Conservation (phyloP, 805 yeast species). For the Ogataea populi-albae region DNA sequence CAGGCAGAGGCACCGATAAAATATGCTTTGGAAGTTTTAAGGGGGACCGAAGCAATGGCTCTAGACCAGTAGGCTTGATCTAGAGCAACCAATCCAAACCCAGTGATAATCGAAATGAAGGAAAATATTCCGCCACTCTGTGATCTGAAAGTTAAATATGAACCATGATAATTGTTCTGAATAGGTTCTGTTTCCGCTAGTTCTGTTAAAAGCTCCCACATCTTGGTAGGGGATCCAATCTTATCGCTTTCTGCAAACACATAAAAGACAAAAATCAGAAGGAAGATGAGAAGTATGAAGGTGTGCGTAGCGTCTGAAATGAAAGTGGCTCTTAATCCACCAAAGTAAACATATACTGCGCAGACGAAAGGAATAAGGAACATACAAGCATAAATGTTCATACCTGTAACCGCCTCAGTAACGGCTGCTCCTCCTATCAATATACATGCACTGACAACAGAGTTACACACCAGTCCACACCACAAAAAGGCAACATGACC, state of each 20-base stretch:
- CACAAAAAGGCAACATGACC: conserved; percentile 14
- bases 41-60: conserved; percentile 39
- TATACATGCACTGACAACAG: conserved; percentile 15
- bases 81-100: conserved; percentile 30
- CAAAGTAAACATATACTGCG: conserved; percentile 45
- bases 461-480: conserved; percentile 9
- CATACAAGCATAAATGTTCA: conserved; percentile 44
- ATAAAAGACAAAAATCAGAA: conserved; percentile 33
- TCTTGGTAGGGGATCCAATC: conserved; percentile 43
- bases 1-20: conserved; percentile 38
- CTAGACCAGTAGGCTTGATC: conserved; percentile 23
- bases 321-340: conserved; percentile 54
- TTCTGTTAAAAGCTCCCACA: conserved; percentile 41
- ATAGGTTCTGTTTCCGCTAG: conserved; percentile 32
- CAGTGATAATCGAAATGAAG: conserved; percentile 27
- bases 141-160: conserved; percentile 6
- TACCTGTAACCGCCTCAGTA: conserved; percentile 41
- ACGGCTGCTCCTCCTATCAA: conserved; percentile 43
- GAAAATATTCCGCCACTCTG: conserved; percentile 14
- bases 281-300: conserved; percentile 31
- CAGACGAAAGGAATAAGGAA: conserved; percentile 48
- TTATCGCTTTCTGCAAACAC: conserved; percentile 36
- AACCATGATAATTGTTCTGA: conserved; percentile 30
- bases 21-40: conserved; percentile 35
- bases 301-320: conserved; percentile 53